Evolutionary conservation across 768 basidiomycete genomes (phyloP).

Genomic region (Tulasnella sp.): DNA sequence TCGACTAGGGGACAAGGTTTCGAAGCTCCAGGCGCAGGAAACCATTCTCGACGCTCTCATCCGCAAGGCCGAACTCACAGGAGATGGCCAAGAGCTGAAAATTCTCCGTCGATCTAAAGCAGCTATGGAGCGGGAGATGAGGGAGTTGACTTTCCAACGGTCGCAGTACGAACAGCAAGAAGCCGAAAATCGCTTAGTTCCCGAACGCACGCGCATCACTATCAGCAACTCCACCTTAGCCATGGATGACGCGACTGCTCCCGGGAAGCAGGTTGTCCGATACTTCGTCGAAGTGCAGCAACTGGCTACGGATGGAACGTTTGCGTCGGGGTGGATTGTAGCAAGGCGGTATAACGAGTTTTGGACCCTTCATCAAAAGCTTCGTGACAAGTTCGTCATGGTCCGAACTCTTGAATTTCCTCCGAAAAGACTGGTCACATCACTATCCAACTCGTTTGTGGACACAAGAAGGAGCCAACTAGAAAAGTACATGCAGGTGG

Average conservation of each 20-base stretch:
- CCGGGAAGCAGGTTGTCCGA: conserved; percentile 84
- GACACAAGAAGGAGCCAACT: conserved; percentile 72
- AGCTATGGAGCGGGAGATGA: conserved; percentile 73
- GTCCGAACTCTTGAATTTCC: conserved; percentile 82
- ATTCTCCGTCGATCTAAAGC: conserved; percentile 78
- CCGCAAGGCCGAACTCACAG: conserved; percentile 91
- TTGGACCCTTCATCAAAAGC: conserved; percentile 76
- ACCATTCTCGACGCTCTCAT: conserved; percentile 80
- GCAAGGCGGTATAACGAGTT: conserved; percentile 95
- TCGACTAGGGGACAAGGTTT: conserved; percentile 69
- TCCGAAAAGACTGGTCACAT: conserved; percentile 84
- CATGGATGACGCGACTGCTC: conserved; percentile 52
- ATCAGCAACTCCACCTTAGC: conserved; percentile 77
- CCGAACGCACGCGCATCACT: conserved; percentile 76
- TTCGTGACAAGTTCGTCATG: conserved; percentile 67
- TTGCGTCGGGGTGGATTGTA: conserved; percentile 87
- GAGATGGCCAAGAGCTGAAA: conserved; percentile 78
- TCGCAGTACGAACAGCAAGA: conserved; percentile 93
- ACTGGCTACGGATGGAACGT: conserved; percentile 68
- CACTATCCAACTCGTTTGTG: conserved; percentile 82
- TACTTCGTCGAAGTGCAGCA: conserved; percentile 93
- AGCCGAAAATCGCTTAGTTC: conserved; percentile 77
- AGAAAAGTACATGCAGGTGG: conserved; percentile 88
- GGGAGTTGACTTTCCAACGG: conserved; percentile 84
- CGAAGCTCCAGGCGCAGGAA: conserved; percentile 74